Base-by-base conservation (phyloP, 1,284 basidiomycete genomes). In the Ceratobasidium sp. region DNA sequence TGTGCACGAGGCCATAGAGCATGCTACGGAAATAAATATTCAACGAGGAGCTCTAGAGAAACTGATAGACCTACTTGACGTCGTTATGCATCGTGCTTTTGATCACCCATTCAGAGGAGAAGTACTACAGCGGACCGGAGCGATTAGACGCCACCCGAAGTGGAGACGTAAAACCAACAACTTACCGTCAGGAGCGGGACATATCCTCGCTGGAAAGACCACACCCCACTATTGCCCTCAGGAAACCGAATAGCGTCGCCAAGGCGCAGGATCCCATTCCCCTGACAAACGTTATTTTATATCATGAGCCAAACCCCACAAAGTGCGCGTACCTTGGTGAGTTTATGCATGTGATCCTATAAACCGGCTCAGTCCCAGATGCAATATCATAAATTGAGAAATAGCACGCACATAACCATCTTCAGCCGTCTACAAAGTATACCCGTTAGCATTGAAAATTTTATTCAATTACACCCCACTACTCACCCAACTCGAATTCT, bases 121-220 rank as follows among this genome's bases (percentile, higher is more conserved):
- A 83, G 80, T 91, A 92, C 90, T 93, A 70, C 0, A 69, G 69
- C 44, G 3, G 27, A 54, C 54, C 12, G 64, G 23, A 27, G 35
- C 23, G 12, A 67, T 38, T 52, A 70, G 48, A 23, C 4, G 20
- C 44, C 1, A 79, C 18, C 8, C 35, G 27, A 10, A 41, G 38
- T 41, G 38, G 12, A 4, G 3, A 4, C 23, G 23, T 12, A 12
- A 12, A 27, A 50, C 5, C 78, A 60, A 7, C 30, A 20, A 78
- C 86, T 54, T 80, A 92, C 91, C 73, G 88, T 86, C 27, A 93
- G 83, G 16, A 93, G 79, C 0, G 89, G 90, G 16, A 93, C 82
- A 78, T 88, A 88, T 0, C 88, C 89, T 27, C 87, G 84, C 80
- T 92, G 91, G 78, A 93, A 93, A 0, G 91, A 92, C 23, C 93